Conservation (phyloP, 768 basidiomycete species). For the Naematelia encephala region DNA sequence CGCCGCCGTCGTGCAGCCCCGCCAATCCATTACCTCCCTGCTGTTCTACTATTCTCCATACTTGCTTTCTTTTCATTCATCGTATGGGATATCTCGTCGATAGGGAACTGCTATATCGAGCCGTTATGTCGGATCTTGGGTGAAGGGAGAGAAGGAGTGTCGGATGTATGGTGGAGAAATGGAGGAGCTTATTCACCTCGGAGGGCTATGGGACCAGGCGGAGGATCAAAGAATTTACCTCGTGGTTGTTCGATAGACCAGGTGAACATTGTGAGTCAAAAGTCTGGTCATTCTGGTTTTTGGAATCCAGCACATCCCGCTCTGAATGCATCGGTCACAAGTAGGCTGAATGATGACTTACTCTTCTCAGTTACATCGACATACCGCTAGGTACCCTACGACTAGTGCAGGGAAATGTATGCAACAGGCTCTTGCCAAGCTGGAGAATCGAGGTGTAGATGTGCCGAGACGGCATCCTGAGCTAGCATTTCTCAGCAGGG, state of each 20-base stretch:
- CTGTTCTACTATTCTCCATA: constrained; percentile 1
- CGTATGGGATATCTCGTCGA: constrained; percentile 33
- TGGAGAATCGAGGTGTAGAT: constrained; percentile 20
- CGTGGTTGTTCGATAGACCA: constrained; percentile 43
- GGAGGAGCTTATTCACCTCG: constrained; percentile 41
- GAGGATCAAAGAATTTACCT: constrained; percentile 33
- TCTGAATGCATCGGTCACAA: neutral
- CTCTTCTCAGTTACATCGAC: constrained; percentile 37
- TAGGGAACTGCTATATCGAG: constrained; percentile 30
- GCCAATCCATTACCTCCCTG: constrained; percentile 4
- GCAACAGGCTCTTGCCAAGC: constrained; percentile 25
- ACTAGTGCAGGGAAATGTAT: constrained; percentile 17
- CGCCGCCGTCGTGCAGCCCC: constrained; percentile 13
- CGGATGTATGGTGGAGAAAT: constrained; percentile 39
- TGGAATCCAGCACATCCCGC: neutral
- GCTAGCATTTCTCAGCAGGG: constrained; percentile 32
- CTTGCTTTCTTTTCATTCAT: constrained; percentile 24
- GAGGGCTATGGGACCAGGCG: constrained; percentile 26
- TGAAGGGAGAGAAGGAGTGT: constrained; percentile 12
- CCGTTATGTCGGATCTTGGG: constrained; percentile 34
- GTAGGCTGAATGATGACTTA: neutral
- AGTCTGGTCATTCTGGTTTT: neutral
- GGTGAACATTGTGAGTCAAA: constrained; percentile 36
- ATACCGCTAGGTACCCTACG: constrained; percentile 42
- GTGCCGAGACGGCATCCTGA: constrained; percentile 31